Conservation (phyloP, 2,329 filamentous ascomycete genomes). For the Exophiala phaeomuriformis region DNA sequence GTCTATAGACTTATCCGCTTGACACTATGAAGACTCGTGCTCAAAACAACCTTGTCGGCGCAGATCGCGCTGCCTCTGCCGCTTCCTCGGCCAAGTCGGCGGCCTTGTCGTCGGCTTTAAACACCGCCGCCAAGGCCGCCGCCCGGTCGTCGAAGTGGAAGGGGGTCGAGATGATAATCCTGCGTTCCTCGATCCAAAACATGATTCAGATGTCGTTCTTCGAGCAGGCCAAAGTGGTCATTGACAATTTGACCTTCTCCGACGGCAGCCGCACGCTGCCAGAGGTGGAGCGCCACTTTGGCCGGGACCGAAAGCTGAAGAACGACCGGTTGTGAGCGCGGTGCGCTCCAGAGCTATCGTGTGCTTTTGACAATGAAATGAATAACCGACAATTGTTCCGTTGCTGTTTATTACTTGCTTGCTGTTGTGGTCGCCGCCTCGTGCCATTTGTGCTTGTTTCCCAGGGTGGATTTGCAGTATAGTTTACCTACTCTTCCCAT, state of each 20-base stretch:
- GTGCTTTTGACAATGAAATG: neutral
- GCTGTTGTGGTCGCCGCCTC: neutral
- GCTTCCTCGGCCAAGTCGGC: slow-evolving; percentile 1
- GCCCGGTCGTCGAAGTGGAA: slow-evolving; percentile 42
- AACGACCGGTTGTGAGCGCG: slow-evolving; percentile 16
- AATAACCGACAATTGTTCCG: neutral
- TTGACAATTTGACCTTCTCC: slow-evolving; percentile 35
- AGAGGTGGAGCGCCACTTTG: slow-evolving; percentile 25
- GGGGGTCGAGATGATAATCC: slow-evolving; percentile 42
- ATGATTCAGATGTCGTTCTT: slow-evolving; percentile 44
- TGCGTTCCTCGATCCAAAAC: slow-evolving; percentile 43
- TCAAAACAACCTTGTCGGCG: slow-evolving; percentile 40
- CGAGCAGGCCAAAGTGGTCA: slow-evolving; percentile 40
- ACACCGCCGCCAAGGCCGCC: slow-evolving; percentile 28
- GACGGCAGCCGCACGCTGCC: slow-evolving; percentile 24
- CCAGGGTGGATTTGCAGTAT: neutral
- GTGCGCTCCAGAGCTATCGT: neutral
- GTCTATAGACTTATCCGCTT: slow-evolving; percentile 40
- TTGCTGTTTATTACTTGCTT: neutral
- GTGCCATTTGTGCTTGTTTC: neutral
- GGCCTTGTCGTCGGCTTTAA: slow-evolving; percentile 5
- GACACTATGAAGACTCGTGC: slow-evolving; percentile 45
- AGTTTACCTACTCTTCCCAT: neutral
- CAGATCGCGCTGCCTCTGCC: neutral
- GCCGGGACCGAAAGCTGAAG: slow-evolving; percentile 22